Evolutionary conservation across 345 rosid genomes (phyloP).

Genomic region (Crucihimalaya himalaica): DNA sequence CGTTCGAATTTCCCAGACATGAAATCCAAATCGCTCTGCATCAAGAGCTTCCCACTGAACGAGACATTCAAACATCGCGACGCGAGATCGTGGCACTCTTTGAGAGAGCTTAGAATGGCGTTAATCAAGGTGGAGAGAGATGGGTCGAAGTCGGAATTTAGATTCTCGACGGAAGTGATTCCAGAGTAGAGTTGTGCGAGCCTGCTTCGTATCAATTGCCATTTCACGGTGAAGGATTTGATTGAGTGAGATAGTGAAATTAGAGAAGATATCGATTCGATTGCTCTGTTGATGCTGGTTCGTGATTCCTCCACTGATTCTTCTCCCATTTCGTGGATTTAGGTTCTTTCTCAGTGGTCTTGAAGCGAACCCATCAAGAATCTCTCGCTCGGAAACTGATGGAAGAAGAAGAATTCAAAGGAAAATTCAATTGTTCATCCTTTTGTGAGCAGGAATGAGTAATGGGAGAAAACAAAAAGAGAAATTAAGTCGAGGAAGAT

Average conservation of each 20-base stretch:
- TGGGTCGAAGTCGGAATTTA: conserved; percentile 49
- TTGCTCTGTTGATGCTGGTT: conserved; percentile 25
- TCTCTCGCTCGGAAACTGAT: neutral
- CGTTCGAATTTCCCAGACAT: conserved; percentile 53
- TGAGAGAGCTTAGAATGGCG: conserved; percentile 45
- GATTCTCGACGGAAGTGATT: conserved; percentile 50
- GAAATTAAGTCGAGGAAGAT: neutral
- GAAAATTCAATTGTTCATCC: neutral
- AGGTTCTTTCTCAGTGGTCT: neutral
- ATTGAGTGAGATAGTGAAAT: conserved; percentile 56
- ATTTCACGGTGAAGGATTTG: conserved; percentile 65
- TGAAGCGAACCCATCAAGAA: conserved; percentile 5
- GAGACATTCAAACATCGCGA: conserved; percentile 65
- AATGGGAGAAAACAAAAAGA: neutral
- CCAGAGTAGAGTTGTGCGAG: conserved; percentile 60
- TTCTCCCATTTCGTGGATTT: conserved; percentile 8
- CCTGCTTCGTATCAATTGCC: conserved; percentile 67
- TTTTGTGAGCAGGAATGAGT: neutral
- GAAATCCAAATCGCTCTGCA: conserved; percentile 90
- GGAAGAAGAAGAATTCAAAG: neutral
- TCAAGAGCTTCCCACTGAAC: conserved; percentile 83
- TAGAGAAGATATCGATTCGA: conserved; percentile 53
- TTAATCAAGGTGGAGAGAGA: conserved; percentile 45
- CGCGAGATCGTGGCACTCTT: conserved; percentile 63
- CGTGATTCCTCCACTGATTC: conserved; percentile 6